Evolutionary conservation across 352 stramenopile genomes (phyloP), one percentile per base, ranked within the genome.

Genomic region (Pythium brassicae): DNA sequence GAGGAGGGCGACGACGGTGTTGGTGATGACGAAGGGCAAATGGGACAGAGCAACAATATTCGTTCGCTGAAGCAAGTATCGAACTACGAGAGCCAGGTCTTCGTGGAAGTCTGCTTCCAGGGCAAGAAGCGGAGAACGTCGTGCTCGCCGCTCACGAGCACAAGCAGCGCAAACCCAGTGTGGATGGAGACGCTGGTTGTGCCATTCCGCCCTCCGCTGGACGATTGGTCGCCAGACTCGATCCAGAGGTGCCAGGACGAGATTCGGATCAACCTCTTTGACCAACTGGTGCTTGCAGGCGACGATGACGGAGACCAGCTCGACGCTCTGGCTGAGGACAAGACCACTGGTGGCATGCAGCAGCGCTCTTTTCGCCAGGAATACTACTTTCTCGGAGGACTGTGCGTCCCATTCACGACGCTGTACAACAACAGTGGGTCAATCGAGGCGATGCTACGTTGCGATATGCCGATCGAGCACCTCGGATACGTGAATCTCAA

Each of bases 131-230:
- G 81, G 20, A 70, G 78, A 32, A 96, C 87, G 22, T 82, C 80
- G 22, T 74, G 69, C 51, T 60, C 71, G 10, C 56, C 66, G 15
- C 76, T 86, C 54, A 63, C 51, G 19, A 56, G 46, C 46, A 67
- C 22, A 50, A 61, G 48, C 46, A 62, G 58, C 15, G 66, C 68
- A 0, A 71, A 82, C 15, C 86, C 92, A 2, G 72, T 87, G 61
- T 98, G 93, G 93, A 97, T 98, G 71, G 83, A 98, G 65, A 97
- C 91, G 8, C 37, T 98, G 10, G 66, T 76, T 14, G 46, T 98
- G 37, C 86, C 94, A 17, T 97, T 98, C 62, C 72, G 72, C 32
- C 74, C 89, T 10, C 84, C 83, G 14, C 69, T 83, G 35, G 74
- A 89, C 55, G 87, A 97, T 61, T 96, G 81, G 74, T 94, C 73